Conservation (phyloP, 164 flowering plant species). For the Buxus sempervirens region DNA sequence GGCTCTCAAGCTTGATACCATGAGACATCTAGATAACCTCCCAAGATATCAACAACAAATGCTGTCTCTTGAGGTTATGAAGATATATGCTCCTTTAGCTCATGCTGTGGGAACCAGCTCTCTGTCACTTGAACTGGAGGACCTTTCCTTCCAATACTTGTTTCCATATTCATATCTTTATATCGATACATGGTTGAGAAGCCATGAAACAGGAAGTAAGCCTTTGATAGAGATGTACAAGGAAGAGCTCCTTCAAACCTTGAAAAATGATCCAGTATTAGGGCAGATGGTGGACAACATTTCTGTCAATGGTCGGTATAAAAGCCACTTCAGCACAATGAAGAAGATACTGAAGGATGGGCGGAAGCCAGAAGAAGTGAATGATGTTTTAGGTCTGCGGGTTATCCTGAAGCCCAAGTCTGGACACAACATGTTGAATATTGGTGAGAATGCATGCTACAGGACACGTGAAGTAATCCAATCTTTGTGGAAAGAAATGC, state of each 20-base stretch:
- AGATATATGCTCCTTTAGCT: slow-evolving; percentile 78
- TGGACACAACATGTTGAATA: slow-evolving; percentile 25
- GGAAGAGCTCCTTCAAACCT: slow-evolving; percentile 50
- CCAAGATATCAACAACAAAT: slow-evolving; percentile 76
- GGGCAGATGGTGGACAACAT: slow-evolving; percentile 53
- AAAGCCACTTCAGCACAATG: slow-evolving; percentile 94
- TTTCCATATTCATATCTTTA: slow-evolving; percentile 84
- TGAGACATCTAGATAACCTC: slow-evolving; percentile 72
- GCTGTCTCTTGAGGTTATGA: slow-evolving; percentile 71
- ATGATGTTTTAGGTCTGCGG: slow-evolving; percentile 74
- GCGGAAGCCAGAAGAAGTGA: slow-evolving; percentile 71
- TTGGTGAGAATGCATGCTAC: slow-evolving; percentile 76
- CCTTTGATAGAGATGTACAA: slow-evolving; percentile 58
- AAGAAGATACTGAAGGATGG: slow-evolving; percentile 87
- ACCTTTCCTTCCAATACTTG: slow-evolving; percentile 71
- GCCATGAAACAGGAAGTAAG: slow-evolving; percentile 60
- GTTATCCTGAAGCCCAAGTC: slow-evolving; percentile 60
- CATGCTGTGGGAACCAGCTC: slow-evolving; percentile 65
- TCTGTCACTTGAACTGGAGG: slow-evolving; percentile 75
- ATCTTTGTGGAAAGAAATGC: slow-evolving; percentile 78
- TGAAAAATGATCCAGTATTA: slow-evolving; percentile 47
- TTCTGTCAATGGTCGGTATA: slow-evolving; percentile 70
- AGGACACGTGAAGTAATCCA: slow-evolving; percentile 60
- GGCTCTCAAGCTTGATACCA: slow-evolving; percentile 67
- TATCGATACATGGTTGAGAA: slow-evolving; percentile 75